These are phyloP conservation scores for Exophiala calicioides DNA, from an alignment of 2,329 filamentous ascomycete species.

Conservation along the genomic window DNA sequence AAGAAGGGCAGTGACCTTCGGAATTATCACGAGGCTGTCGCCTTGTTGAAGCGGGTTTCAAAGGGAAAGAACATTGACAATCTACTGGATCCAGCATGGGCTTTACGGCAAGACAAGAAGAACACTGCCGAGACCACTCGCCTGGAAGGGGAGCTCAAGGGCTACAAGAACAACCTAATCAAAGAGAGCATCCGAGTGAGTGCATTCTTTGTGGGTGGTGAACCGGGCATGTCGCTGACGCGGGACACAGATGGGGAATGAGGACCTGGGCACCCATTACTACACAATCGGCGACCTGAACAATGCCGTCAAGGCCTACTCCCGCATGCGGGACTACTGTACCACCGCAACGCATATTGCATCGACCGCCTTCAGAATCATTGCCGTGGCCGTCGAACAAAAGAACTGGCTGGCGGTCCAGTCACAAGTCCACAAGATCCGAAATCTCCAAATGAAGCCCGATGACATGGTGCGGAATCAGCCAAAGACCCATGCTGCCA, in stretches of 20 bases:
- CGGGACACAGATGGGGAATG: conserved; percentile 76
- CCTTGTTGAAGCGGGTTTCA: conserved; percentile 60
- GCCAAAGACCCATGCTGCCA: conserved; percentile 66
- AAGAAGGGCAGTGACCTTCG: conserved; percentile 73
- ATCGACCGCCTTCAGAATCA: conserved; percentile 77
- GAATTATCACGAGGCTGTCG: conserved; percentile 69
- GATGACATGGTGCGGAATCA: conserved; percentile 60
- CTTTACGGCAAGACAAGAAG: conserved; percentile 64
- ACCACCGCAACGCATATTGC: conserved; percentile 79
- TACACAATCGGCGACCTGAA: conserved; percentile 74
- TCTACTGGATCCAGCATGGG: conserved; percentile 70
- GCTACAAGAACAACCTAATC: conserved; percentile 94
- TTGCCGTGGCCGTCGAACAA: conserved; percentile 73
- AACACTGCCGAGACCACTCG: conserved; percentile 71
- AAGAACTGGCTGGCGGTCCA: conserved; percentile 73
- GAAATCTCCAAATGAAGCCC: conserved; percentile 53
- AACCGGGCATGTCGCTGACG: too few relatives aligned
- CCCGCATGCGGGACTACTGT: conserved; percentile 86
- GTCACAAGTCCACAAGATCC: conserved; percentile 60
- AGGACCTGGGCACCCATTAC: conserved; percentile 83
- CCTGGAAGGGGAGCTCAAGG: conserved; percentile 82
- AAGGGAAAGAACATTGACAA: conserved; percentile 70
- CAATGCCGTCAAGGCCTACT: conserved; percentile 74
- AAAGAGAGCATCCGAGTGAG: conserved; percentile 91
- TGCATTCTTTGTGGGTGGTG: too few relatives aligned